These are phyloP conservation scores for Stagonosporopsis vannaccii DNA, from an alignment of 2,329 filamentous ascomycete genomes.

Conservation along the genomic window DNA sequence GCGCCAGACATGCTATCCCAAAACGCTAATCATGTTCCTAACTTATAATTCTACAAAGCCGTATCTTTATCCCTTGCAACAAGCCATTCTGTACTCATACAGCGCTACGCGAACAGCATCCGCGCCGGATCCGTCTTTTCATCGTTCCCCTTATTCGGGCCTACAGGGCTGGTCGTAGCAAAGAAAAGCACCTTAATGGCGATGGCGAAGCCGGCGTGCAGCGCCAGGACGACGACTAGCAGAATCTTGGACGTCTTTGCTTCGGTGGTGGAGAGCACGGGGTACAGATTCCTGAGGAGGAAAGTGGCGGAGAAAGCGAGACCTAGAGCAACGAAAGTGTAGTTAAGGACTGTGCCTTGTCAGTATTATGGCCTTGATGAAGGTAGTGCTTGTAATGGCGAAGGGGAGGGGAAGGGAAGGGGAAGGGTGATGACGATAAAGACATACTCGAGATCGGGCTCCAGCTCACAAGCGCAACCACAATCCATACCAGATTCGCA, in stretches of 20 bases:
- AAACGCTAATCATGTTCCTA: neutral
- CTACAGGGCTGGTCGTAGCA: conserved; percentile 62
- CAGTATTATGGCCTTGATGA: neutral
- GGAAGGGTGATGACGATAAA: neutral
- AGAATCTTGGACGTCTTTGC: conserved; percentile 88
- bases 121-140: conserved; percentile 31
- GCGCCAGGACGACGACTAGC: conserved; percentile 79
- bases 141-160: conserved; percentile 34
- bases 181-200: conserved; percentile 98
- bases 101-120: conserved; percentile 23
- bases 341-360: conserved; percentile 73
- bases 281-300: conserved; percentile 58
- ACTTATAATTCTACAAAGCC: neutral
- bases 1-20: neutral
- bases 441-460: conserved; percentile 72
- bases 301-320: conserved; percentile 50
- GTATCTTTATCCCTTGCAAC: neutral
- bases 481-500: conserved; percentile 96
- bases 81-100: neutral
- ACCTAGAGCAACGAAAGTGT: conserved; percentile 82
- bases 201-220: conserved; percentile 89
- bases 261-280: conserved; percentile 91
- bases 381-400: neutral
- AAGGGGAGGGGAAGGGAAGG: neutral
- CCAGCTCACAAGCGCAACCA: conserved; percentile 90